These are phyloP conservation scores for Ustulina deusta DNA, from an alignment of 2,329 filamentous ascomycete species.

Conservation along the genomic window DNA sequence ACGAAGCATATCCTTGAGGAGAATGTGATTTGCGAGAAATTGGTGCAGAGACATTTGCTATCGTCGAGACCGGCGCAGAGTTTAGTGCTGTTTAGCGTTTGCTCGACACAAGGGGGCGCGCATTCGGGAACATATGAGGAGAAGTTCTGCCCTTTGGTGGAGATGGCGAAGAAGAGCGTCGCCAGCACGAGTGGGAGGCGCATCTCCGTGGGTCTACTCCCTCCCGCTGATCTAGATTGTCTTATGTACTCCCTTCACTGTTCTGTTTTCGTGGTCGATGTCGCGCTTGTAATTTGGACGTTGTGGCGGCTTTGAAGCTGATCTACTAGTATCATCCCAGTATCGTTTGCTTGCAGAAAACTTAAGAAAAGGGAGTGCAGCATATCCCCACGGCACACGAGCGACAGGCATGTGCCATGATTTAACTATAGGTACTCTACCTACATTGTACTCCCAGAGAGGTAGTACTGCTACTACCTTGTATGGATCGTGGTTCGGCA, in stretches of 20 bases:
- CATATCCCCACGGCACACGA: constrained; percentile 17
- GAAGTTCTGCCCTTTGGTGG: constrained; percentile 38
- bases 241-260: neutral
- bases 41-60: constrained; percentile 43
- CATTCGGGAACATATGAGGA: constrained; percentile 43
- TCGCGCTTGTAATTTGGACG: neutral
- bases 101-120: constrained; percentile 39
- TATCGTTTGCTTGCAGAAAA: constrained; percentile 10
- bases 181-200: constrained; percentile 5
- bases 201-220: constrained; percentile 16
- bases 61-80: constrained; percentile 39
- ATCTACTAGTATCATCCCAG: constrained; percentile 2
- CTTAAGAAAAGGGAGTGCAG: constrained; percentile 3
- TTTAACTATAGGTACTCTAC: too few relatives aligned
- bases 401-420: constrained; percentile 12
- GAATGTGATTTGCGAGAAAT: constrained; percentile 29
- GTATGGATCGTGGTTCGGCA: constrained; percentile 21
- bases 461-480: constrained; percentile 11
- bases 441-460: neutral
- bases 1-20: constrained; percentile 36
- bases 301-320: constrained; percentile 1
- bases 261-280: neutral
- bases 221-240: neutral
- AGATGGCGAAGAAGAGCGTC: constrained; percentile 12
- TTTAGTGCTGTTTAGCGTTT: constrained; percentile 32